Percentiles rank a stretch among this genome's conserved stretches.
These are phyloP conservation scores for Rhodotorula sp. DNA, from an alignment of 1,284 basidiomycete genomes.

Conservation along the genomic window DNA sequence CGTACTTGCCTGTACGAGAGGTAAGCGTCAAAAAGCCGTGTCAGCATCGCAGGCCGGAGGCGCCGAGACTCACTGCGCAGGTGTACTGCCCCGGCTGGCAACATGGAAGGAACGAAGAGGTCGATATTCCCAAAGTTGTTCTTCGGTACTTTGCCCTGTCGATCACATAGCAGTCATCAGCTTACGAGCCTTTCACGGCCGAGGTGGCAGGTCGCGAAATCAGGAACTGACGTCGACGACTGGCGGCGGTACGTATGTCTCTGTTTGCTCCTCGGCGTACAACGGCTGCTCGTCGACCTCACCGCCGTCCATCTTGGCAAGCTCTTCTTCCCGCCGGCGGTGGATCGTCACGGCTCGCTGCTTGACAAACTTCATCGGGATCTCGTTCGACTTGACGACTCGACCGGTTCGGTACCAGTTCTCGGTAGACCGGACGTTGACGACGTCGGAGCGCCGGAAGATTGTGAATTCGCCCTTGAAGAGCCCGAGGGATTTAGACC, in stretches of 20 bases:
- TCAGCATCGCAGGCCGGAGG: conserved; percentile 13
- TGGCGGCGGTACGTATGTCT: conserved; percentile 72
- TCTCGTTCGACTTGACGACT: conserved; percentile 65
- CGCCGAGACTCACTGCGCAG: conserved; percentile 69
- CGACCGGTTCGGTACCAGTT: conserved; percentile 92
- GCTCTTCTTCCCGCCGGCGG: conserved; percentile 77
- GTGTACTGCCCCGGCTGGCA: conserved; percentile 81
- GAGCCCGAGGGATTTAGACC: conserved; percentile 72
- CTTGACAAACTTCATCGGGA: conserved; percentile 88
- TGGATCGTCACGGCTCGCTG: conserved; percentile 78
- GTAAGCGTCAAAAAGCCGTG: not conserved
- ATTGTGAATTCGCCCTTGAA: conserved; percentile 85
- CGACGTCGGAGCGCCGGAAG: conserved; percentile 79
- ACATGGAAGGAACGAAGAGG: conserved; percentile 90
- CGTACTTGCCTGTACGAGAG: conserved; percentile 67
- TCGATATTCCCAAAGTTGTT: conserved; percentile 98
- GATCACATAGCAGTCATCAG: conserved; percentile 16
- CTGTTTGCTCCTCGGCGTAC: conserved; percentile 83
- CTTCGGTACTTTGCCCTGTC: conserved; percentile 83
- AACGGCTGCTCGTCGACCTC: conserved; percentile 71
- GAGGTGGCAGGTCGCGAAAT: not conserved
- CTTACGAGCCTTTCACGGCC: too few relatives aligned
- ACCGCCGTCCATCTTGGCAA: conserved; percentile 58
- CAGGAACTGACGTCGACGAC: conserved; percentile 67
- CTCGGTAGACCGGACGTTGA: conserved; percentile 81